Conservation (phyloP, 306 rosid species). For the Arachis stenosperma region DNA sequence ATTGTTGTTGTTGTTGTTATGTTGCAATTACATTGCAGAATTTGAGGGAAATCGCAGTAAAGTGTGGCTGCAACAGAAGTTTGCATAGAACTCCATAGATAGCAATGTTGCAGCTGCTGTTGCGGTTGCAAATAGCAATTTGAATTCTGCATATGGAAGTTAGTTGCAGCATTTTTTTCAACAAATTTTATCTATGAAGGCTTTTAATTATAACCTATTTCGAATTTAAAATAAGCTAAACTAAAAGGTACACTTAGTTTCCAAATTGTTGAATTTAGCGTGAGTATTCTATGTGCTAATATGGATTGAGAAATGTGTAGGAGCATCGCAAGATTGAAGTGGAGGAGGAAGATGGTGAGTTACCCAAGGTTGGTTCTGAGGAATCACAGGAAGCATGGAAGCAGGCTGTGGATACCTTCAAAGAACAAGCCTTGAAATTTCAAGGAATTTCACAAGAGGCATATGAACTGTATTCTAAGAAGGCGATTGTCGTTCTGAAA, state of each 20-base stretch:
- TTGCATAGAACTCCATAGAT: background rate
- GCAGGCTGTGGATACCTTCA: conserved; percentile 71
- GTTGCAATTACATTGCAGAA: background rate
- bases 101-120: background rate
- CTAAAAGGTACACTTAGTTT: background rate
- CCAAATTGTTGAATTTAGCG: background rate
- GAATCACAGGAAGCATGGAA: conserved; percentile 85
- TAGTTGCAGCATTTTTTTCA: background rate
- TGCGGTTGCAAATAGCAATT: background rate
- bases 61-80: background rate
- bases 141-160: background rate
- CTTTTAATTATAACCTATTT: too few relatives aligned
- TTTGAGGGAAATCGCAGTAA: too few relatives aligned
- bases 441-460: conserved; percentile 83
- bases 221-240: too few relatives aligned
- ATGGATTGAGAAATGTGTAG: conserved; percentile 38
- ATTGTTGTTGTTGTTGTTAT: background rate
- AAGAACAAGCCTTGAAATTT: conserved; percentile 79
- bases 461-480: conserved; percentile 75
- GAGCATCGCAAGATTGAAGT: conserved; percentile 63
- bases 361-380: conserved; percentile 43
- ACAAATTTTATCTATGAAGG: too few relatives aligned
- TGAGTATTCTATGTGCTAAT: conserved; percentile 3
- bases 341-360: conserved; percentile 50
- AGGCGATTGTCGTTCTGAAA: conserved; percentile 66